Evolutionary conservation across 192 early-diverging fungal genomes (phyloP).

Genomic region (Physocladia obscura): DNA sequence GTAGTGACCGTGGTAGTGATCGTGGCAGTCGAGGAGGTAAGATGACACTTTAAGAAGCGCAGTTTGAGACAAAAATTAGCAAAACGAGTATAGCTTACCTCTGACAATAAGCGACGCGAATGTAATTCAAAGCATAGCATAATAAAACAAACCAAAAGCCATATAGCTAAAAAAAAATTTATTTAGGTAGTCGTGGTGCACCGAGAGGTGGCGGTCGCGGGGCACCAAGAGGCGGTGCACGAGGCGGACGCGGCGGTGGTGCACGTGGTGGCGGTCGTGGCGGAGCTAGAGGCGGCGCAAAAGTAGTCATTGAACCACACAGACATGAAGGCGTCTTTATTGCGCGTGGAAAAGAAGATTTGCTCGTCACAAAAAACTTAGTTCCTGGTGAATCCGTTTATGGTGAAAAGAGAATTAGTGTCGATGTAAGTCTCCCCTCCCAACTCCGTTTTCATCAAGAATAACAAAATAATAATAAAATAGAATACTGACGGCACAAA

Average conservation of each 20-base stretch:
- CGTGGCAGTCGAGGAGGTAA: slow-evolving; percentile 42
- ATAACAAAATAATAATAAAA: background rate
- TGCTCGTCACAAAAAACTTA: slow-evolving; percentile 97
- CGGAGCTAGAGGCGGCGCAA: slow-evolving; percentile 86
- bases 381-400: slow-evolving; percentile 96
- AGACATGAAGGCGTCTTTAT: slow-evolving; percentile 94
- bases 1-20: no score
- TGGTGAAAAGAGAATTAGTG: slow-evolving; percentile 96
- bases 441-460: slow-evolving; percentile 3
- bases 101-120: no score
- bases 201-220: slow-evolving; percentile 48
- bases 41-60: background rate
- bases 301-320: slow-evolving; percentile 96
- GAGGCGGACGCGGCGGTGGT: slow-evolving; percentile 62
- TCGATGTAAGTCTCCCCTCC: slow-evolving; percentile 76
- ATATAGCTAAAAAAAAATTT: no score
- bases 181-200: slow-evolving; percentile 49
- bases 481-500: slow-evolving; percentile 86
- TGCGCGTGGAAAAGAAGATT: slow-evolving; percentile 98
- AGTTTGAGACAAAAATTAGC: background rate
- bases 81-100: background rate
- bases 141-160: no score
- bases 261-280: slow-evolving; percentile 61
- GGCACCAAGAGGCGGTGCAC: slow-evolving; percentile 56
- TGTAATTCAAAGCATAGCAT: no score